These are phyloP conservation scores for Phytophthora vignae DNA, from an alignment of 352 stramenopile species.

Conservation along the genomic window DNA sequence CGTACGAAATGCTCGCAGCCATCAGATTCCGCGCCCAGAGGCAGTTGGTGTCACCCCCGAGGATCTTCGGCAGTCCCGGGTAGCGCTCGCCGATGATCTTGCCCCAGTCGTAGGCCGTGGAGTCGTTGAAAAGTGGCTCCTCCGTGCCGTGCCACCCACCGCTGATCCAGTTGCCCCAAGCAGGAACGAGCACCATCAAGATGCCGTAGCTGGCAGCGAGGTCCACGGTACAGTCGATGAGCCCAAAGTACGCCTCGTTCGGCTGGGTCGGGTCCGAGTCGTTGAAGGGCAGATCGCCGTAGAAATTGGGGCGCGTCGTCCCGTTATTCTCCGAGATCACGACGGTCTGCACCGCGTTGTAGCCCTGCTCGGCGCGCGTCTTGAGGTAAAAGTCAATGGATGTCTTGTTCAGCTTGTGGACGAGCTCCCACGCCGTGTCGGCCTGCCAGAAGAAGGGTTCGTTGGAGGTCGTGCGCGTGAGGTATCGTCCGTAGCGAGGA, in stretches of 20 bases:
- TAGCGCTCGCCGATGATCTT: constrained; percentile 29
- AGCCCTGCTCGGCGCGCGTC: constrained; percentile 34
- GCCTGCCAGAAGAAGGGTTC: constrained; percentile 37
- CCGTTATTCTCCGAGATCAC: constrained; percentile 31
- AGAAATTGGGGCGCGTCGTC: constrained; percentile 38
- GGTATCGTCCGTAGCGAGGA: constrained; percentile 22
- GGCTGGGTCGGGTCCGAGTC: constrained; percentile 30
- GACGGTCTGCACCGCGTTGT: constrained; percentile 36
- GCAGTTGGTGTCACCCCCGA: constrained; percentile 28
- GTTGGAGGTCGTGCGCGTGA: constrained; percentile 17
- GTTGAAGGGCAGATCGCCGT: constrained; percentile 36
- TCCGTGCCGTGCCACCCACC: constrained; percentile 22
- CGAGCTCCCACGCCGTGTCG: constrained; percentile 36
- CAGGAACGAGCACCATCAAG: constrained; percentile 23
- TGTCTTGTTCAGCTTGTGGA: constrained; percentile 40
- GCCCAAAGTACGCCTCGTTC: constrained; percentile 37
- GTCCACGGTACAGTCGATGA: constrained; percentile 33
- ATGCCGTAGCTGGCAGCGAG: constrained; percentile 30
- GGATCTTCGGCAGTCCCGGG: constrained; percentile 30
- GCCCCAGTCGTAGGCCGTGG: constrained; percentile 26
- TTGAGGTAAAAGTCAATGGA: constrained; percentile 41
- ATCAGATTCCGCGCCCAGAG: constrained; percentile 32
- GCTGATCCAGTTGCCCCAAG: constrained; percentile 35
- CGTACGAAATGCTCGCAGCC: not conserved
- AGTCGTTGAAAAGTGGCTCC: constrained; percentile 30